phyloP scores from a whole-genome alignment of 805 yeast species.

The Saccharomycopsis sp. region DNA sequence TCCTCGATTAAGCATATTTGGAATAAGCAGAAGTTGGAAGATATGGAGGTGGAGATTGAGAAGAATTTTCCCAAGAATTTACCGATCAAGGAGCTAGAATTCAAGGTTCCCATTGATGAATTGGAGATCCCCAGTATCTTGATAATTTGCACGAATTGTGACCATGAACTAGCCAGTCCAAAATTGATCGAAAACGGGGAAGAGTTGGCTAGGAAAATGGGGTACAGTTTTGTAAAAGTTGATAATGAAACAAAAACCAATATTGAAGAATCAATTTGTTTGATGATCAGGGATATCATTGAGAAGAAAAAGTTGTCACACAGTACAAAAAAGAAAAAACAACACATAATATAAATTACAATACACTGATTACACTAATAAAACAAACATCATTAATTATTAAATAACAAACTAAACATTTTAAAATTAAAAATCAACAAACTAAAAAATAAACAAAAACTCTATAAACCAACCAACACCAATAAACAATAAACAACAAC shows the following conservation, averaged over 20 bases:
- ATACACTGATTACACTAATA: no score
- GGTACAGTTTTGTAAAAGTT: constrained; percentile 52
- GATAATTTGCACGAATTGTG: constrained; percentile 53
- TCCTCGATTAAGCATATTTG: constrained; percentile 17
- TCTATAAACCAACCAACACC: no score
- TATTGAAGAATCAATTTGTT: constrained; percentile 46
- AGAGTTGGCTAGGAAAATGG: constrained; percentile 49
- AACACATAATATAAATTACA: no score
- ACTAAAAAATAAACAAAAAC: no score
- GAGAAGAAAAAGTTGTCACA: constrained; percentile 29
- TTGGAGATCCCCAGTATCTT: constrained; percentile 50
- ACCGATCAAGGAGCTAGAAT: constrained; percentile 2
- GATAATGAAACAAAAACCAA: constrained; percentile 41
- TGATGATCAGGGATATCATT: constrained; percentile 49
- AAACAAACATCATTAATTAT: no score
- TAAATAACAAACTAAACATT: no score
- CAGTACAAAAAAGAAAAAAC: no score
- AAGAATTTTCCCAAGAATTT: constrained; percentile 1
- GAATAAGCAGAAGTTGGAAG: not conserved
- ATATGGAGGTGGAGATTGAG: not conserved
- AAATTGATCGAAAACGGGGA: constrained; percentile 46
- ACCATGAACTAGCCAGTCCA: constrained; percentile 51
- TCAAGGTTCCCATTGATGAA: constrained; percentile 2
- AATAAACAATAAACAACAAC: no score
- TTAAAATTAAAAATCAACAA: no score